These are phyloP conservation scores for Sporothrix euskadiensis DNA, from an alignment of 2,329 filamentous ascomycete genomes.

Conservation along the genomic window DNA sequence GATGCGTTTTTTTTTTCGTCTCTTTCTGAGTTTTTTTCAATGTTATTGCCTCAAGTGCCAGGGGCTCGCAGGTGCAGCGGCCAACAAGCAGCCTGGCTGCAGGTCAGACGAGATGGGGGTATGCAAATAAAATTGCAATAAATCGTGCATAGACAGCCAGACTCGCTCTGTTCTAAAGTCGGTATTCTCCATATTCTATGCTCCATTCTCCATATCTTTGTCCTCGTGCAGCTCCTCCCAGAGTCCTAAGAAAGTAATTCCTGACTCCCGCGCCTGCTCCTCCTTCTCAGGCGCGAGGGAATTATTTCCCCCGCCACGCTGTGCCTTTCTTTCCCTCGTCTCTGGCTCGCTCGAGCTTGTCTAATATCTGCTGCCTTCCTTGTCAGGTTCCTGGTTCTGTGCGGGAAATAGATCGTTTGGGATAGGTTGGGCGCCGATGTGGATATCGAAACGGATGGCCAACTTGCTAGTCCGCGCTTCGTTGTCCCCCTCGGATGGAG, in stretches of 20 bases:
- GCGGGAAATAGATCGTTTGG: slow-evolving; percentile 28
- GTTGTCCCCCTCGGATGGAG: slow-evolving; percentile 12
- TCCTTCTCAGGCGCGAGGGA: slow-evolving; percentile 18
- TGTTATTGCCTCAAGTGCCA: slow-evolving; percentile 19
- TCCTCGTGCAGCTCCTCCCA: neutral
- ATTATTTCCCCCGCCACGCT: neutral
- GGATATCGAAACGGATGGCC: slow-evolving; percentile 24
- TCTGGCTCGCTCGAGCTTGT: neutral
- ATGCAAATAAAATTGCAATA: slow-evolving; percentile 1
- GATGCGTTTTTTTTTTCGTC: slow-evolving; percentile 20
- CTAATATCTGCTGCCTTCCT: neutral
- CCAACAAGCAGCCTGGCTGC: slow-evolving; percentile 13
- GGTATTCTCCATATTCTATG: neutral
- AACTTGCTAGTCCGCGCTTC: slow-evolving; percentile 22
- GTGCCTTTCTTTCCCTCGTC: neutral
- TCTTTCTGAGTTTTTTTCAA: neutral
- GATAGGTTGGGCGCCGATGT: slow-evolving; percentile 27
- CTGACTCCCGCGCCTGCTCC: neutral
- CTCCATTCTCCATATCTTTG: slow-evolving; percentile 3
- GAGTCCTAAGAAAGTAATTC: neutral
- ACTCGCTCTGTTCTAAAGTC: neutral
- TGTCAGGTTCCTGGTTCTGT: neutral
- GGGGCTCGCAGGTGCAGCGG: neutral
- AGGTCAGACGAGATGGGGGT: slow-evolving; percentile 1
- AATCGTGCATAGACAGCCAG: neutral